phyloP scores from a whole-genome alignment of 2,329 filamentous ascomycete genomes.

The Pseudogymnoascus verrucosus region DNA sequence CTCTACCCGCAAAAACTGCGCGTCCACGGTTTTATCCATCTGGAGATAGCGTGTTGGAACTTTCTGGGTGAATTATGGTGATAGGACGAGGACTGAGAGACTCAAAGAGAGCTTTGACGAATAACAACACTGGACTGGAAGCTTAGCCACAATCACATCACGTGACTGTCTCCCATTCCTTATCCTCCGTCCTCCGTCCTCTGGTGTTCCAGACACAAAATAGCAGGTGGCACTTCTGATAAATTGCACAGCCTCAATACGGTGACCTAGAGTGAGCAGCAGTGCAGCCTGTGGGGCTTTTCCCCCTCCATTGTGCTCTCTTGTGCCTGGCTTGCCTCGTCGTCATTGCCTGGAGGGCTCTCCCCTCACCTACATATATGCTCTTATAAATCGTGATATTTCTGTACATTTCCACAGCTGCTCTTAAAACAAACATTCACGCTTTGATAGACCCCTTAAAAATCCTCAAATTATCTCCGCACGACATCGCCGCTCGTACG shows the following conservation, averaged over 20 bases:
- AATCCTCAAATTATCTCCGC: not conserved
- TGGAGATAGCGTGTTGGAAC: not conserved
- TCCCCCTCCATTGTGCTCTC: constrained; percentile 4
- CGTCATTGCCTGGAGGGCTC: not conserved
- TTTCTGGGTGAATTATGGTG: not conserved
- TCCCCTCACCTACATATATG: not conserved
- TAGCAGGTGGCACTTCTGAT: not conserved
- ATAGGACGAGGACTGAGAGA: not conserved
- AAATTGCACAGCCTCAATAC: constrained; percentile 12
- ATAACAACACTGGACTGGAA: not conserved
- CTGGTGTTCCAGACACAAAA: not conserved
- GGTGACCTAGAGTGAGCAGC: constrained; percentile 7
- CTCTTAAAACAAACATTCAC: not conserved
- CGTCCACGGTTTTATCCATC: constrained; percentile 58
- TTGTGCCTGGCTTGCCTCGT: constrained; percentile 4
- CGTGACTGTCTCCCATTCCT: not conserved
- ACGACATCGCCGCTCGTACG: not conserved
- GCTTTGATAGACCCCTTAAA: not conserved
- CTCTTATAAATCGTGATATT: not conserved
- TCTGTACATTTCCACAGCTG: not conserved
- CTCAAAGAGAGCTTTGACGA: not conserved
- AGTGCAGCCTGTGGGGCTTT: constrained; percentile 4
- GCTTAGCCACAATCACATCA: not conserved
- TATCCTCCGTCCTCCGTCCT: not conserved
- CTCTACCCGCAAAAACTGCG: constrained; percentile 58